Evolutionary conservation across 2,329 filamentous ascomycete genomes (phyloP), one percentile per base, ranked within the genome.

Genomic region (Phyllosticta citrichinensis): DNA sequence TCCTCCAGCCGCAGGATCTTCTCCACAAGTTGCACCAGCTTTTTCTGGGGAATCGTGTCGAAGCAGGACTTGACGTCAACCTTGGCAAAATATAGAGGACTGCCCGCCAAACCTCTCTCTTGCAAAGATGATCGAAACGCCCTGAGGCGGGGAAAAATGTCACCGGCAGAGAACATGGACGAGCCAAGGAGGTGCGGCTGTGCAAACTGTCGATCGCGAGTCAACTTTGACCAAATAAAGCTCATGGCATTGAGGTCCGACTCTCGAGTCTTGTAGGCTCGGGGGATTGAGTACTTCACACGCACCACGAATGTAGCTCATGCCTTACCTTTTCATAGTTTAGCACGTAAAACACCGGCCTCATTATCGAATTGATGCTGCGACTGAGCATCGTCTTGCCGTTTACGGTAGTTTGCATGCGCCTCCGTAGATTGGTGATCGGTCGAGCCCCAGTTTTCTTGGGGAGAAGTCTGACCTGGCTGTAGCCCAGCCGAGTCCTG

Each of bases 41-140:
- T 83, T 25, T 81, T 75, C 71, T 97, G 94, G 0, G 94, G 94
- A 53, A 99, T 97, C 0, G 89, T 96, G 73, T 99, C 94, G 71
- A 97, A 99, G 67, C 93, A 96, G 2, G 90, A 85, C 70, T 89
- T 84, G 20, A 99, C 92, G 69, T 99, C 94, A 12, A 96, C 79
- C 71, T 99, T 99, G 63, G 87, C 92, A 74, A 97, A 96, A 73
- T 89, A 97, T 1, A 97, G 74, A 4, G 73, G 78, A 9, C 70
- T 67, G 0, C 74, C 67, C 0, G 65, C 64, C 1, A 73, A 62
- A 0, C 74, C 73, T 24, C 71, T 68, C 33, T 69, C 58, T 25
- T 65, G 54, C 11, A 88, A 70, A 0, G 65, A 73, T 2, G 73
- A 67, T 64, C 87, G 87, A 76, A 96, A 97, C 0, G 65, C 68